Evolutionary conservation across 495 filamentous ascomycete genomes (phyloP), one percentile per base, ranked within the genome.

Genomic region (Aspergillus sclerotioniger): DNA sequence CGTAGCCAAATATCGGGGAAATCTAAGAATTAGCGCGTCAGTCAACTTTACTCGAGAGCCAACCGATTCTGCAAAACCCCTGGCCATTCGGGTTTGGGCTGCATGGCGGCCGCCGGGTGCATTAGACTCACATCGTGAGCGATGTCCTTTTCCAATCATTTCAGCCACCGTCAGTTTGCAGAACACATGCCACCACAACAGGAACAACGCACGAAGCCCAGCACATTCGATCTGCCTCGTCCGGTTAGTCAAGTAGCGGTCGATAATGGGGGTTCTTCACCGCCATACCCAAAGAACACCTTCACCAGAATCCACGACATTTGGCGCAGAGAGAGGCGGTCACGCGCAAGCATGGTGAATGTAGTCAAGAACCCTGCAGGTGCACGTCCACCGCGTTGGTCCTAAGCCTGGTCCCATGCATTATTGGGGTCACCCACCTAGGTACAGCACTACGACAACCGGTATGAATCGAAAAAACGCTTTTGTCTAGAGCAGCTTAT

Each of bases 401-500:
- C 16, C 17, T 29, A 41, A 6, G 46, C 47, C n/a, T 16, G 16
- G 8, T 45, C 13, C n/a, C 43, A 51, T 58, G 39, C 57, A 25
- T 50, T 25, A 32, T 50, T 32, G 28, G 47, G 47, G 47, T 32
- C 56, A 62, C 59, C 59, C 67, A 86, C 84, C 84, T 44, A 88
- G 66, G 66, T 95, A 96, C 61, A 96, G 74, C 54, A 96, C 85
- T 47, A 88, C 73, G 19, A 98, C 90, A n/a, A 96, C 79, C 12
- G 90, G 86, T 67, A 93, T 82, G 70, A 96, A 96, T 60, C 93
- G 93, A 64, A 94, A 71, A 65, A 96, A 96, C 57, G 94, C 90
- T 73, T 92, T 96, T 17, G 90, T 92, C 83, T 86, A 67, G 51
- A 51, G 7, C 41, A 33, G 39, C 45, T 56, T 58, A 60, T 70